These are phyloP conservation scores for Penicillium canescens DNA, from an alignment of 495 filamentous ascomycete species.

Conservation along the genomic window DNA sequence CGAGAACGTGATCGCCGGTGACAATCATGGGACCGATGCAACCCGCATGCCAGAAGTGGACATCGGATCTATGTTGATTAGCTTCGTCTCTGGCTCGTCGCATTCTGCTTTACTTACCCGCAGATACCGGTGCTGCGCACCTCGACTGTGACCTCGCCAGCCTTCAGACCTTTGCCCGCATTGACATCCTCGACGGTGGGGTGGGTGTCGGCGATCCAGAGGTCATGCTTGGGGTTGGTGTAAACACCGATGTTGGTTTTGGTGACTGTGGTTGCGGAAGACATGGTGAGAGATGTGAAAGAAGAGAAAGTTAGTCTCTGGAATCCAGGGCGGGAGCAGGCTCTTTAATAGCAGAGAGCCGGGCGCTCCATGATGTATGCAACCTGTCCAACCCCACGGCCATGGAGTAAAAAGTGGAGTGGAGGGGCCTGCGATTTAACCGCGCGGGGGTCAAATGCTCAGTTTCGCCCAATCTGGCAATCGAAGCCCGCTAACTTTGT, in stretches of 20 bases:
- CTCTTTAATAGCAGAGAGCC: conserved; percentile 21
- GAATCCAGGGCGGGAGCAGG: conserved; percentile 8
- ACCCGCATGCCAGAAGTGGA: conserved; percentile 94
- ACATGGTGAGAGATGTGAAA: conserved; percentile 27
- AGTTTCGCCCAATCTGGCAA: conserved; percentile 8
- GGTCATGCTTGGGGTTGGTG: conserved; percentile 87
- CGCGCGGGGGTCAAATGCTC: conserved; percentile 23
- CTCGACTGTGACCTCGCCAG: conserved; percentile 80
- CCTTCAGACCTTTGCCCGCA: conserved; percentile 66
- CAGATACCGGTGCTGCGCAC: conserved; percentile 93
- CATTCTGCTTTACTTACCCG: conserved; percentile 55
- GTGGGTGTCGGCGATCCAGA: conserved; percentile 80
- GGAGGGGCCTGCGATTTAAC: conserved; percentile 30
- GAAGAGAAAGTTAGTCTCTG: conserved; percentile 5
- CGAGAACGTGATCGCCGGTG: conserved; percentile 79
- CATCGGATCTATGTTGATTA: conserved; percentile 65
- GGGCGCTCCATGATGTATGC: neutral
- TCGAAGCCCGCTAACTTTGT: conserved; percentile 2
- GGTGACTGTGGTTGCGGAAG: conserved; percentile 38
- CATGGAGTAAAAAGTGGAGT: conserved; percentile 19
- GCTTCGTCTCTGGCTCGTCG: no score
- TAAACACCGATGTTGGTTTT: conserved; percentile 94
- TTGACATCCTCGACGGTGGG: conserved; percentile 76
- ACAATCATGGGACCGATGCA: conserved; percentile 96
- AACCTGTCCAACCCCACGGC: conserved; percentile 4